Evolutionary conservation across 139 green algal genomes (phyloP).

Genomic region (Desmodesmus armatus): DNA sequence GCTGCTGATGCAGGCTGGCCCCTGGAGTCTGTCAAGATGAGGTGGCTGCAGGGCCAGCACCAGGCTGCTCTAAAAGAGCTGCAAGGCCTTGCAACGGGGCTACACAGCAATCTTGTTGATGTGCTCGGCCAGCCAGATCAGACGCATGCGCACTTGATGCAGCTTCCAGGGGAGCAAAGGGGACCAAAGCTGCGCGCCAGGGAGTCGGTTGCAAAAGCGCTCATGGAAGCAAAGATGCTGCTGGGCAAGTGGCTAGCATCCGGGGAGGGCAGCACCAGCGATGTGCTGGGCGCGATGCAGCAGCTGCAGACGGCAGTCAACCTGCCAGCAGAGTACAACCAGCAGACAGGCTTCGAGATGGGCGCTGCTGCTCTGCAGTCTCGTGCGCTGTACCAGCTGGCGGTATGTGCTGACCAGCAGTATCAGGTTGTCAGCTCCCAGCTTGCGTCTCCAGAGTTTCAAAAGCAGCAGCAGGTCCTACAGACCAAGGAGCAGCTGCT

Average conservation of each 20-base stretch:
- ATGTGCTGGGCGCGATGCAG: not conserved
- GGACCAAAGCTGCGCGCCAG: not conserved
- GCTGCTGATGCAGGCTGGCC: slow-evolving; percentile 51
- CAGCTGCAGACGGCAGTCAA: slow-evolving; percentile 21
- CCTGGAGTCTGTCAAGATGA: slow-evolving; percentile 85
- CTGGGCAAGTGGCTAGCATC: slow-evolving; percentile 68
- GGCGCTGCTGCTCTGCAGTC: slow-evolving; percentile 37
- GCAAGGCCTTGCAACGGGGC: slow-evolving; percentile 38
- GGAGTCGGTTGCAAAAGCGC: slow-evolving; percentile 11
- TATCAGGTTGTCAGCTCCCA: slow-evolving; percentile 68
- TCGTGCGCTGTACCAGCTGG: slow-evolving; percentile 77
- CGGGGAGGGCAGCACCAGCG: slow-evolving; percentile 15
- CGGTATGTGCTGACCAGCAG: slow-evolving; percentile 80
- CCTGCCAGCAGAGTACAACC: not conserved
- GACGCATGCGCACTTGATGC: slow-evolving; percentile 38
- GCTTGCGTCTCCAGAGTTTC: slow-evolving; percentile 73
- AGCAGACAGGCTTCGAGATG: not conserved
- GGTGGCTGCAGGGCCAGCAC: slow-evolving; percentile 78
- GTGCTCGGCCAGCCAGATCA: too few species aligned
- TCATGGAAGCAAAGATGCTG: slow-evolving; percentile 65
- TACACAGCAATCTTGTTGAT: not conserved
- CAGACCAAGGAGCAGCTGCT: slow-evolving; percentile 56
- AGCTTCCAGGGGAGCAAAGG: slow-evolving; percentile 28
- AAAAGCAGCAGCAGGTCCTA: slow-evolving; percentile 64
- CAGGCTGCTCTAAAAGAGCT: slow-evolving; percentile 61